phyloP scores from a whole-genome alignment of 2,329 filamentous ascomycete genomes.

The Fusarium phyllophilum region DNA sequence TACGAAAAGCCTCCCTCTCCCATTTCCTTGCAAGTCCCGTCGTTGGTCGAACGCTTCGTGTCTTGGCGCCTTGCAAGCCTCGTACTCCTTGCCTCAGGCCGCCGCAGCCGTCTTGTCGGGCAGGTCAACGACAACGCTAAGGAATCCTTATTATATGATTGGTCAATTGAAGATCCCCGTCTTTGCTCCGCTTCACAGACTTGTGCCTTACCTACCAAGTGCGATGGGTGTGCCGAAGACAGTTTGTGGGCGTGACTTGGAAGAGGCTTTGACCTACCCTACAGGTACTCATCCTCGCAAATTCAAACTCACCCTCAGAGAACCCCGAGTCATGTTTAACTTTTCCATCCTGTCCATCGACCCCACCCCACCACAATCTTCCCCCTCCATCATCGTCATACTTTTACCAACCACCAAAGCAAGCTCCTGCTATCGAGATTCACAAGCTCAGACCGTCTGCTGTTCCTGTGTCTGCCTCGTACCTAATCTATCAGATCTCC shows the following conservation, averaged over 20 bases:
- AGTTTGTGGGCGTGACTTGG: not conserved
- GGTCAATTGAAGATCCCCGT: conserved; percentile 8
- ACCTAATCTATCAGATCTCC: conserved; percentile 3
- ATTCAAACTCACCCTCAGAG: not conserved
- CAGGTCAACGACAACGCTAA: not conserved
- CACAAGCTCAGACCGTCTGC: conserved; percentile 4
- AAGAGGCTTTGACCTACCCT: conserved; percentile 23
- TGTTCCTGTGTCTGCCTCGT: not conserved
- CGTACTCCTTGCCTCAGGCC: conserved; percentile 28
- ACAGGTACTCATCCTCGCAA: not conserved
- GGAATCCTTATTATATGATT: conserved; percentile 22
- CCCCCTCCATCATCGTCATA: conserved; percentile 26
- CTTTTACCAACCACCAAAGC: not conserved
- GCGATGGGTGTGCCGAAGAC: not conserved
- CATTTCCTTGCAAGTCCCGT: conserved; percentile 33
- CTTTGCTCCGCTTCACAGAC: conserved; percentile 16
- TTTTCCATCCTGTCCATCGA: conserved; percentile 8
- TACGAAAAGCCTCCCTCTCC: conserved; percentile 13
- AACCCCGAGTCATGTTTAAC: conserved; percentile 21
- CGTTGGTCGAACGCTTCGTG: conserved; percentile 13
- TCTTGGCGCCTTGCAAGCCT: conserved; percentile 16
- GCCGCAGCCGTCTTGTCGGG: not conserved
- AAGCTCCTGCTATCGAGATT: conserved; percentile 21
- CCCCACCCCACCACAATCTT: conserved; percentile 27
- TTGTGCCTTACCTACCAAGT: conserved; percentile 35